phyloP scores from a whole-genome alignment of 352 stramenopile species.

The Globisporangium ultimum region DNA sequence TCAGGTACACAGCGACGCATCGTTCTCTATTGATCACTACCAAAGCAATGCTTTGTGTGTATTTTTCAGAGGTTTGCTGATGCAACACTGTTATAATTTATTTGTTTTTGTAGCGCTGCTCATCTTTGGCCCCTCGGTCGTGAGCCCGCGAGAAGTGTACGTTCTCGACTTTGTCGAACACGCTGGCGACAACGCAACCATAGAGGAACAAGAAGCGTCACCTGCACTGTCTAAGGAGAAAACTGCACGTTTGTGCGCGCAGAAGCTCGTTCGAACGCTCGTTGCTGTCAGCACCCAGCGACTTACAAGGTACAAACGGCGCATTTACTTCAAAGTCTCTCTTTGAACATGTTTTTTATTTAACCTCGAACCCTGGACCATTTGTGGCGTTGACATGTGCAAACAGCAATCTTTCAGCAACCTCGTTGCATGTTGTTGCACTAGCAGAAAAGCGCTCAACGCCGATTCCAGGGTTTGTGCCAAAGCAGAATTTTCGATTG shows the following conservation, averaged over 20 bases:
- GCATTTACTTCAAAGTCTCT: not conserved
- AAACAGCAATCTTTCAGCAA: constrained; percentile 35
- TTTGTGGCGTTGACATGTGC: not conserved
- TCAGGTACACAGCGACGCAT: constrained; percentile 13
- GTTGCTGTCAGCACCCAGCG: constrained; percentile 25
- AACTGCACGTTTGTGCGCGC: constrained; percentile 38
- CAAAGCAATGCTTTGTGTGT: too few species aligned
- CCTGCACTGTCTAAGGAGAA: constrained; percentile 23
- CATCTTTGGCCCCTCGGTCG: constrained; percentile 52
- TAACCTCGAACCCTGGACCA: not conserved
- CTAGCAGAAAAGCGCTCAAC: constrained; percentile 29
- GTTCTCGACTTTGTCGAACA: constrained; percentile 40
- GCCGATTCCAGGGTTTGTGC: constrained; percentile 45
- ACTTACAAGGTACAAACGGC: constrained; percentile 9
- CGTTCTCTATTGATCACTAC: too few species aligned
- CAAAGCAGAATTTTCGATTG: constrained; percentile 59
- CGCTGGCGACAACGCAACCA: too few species aligned
- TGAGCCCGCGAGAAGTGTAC: constrained; percentile 49
- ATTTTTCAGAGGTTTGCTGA: not conserved
- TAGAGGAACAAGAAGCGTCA: too few species aligned
- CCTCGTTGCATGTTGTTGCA: constrained; percentile 52
- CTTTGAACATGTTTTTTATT: not conserved
- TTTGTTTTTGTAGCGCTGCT: constrained; percentile 35
- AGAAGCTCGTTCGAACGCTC: constrained; percentile 61
- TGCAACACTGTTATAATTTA: not conserved